Conservation (phyloP, 306 rosid genomes). For the Cajanus cajan region DNA sequence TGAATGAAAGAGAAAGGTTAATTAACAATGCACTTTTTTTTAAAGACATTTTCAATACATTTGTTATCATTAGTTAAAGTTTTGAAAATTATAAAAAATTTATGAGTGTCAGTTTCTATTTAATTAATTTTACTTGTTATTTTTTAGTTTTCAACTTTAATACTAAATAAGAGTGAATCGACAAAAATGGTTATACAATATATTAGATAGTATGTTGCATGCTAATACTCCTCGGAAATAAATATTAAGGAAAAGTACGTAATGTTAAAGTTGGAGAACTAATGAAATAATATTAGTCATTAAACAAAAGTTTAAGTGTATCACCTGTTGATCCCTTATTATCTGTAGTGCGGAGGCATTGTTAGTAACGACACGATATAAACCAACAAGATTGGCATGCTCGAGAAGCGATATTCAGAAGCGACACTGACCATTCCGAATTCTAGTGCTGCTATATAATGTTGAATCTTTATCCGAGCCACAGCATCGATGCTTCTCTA, state of each 20-base stretch:
- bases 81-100: too few relatives aligned
- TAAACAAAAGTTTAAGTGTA: neutral
- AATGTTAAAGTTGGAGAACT: neutral
- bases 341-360: neutral
- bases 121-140: too few relatives aligned
- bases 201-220: too few relatives aligned
- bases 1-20: too few relatives aligned
- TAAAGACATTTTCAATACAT: too few relatives aligned
- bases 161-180: too few relatives aligned
- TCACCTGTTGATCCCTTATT: neutral
- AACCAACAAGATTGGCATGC: neutral
- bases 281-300: neutral
- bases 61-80: too few relatives aligned
- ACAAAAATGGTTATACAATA: too few relatives aligned
- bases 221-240: neutral
- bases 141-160: too few relatives aligned
- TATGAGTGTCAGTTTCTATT: too few relatives aligned
- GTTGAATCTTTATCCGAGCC: slow-evolving; percentile 7
- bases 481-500: neutral
- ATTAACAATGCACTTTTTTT: too few relatives aligned
- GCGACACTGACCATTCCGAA: neutral
- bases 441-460: neutral
- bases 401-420: neutral
- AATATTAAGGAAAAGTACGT: neutral
- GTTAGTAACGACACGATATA: neutral